These are phyloP conservation scores for Podospora fimiseda DNA, from an alignment of 495 filamentous ascomycete species.

Conservation along the genomic window DNA sequence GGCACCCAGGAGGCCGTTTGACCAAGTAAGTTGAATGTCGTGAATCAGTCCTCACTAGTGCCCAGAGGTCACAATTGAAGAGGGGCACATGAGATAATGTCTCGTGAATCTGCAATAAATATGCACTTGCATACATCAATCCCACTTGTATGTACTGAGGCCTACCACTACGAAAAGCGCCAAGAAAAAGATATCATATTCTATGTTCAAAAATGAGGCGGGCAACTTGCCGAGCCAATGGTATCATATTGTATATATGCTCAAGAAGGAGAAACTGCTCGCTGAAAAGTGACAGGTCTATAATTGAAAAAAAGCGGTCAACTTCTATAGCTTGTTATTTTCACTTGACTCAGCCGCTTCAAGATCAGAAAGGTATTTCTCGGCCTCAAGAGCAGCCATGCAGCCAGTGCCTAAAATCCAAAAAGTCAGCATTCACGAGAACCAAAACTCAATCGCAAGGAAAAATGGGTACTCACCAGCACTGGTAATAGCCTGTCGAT, in stretches of 20 bases:
- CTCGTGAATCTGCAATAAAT: too few relatives aligned
- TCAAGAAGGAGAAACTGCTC: neutral
- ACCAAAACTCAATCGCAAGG: too few relatives aligned
- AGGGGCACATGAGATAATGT: too few relatives aligned
- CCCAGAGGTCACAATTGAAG: too few relatives aligned
- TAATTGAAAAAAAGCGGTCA: conserved; percentile 1
- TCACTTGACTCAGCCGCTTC: conserved; percentile 42
- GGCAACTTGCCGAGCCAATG: neutral
- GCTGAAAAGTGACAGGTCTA: neutral
- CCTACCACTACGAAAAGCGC: neutral
- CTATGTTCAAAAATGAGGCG: neutral
- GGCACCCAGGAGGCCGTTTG: too few relatives aligned
- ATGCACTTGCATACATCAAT: too few relatives aligned
- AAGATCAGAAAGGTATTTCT: conserved; percentile 78
- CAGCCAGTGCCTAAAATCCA: conserved; percentile 70
- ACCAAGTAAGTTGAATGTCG: too few relatives aligned
- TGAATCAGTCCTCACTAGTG: too few relatives aligned
- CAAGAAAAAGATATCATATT: neutral
- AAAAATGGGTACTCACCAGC: too few relatives aligned
- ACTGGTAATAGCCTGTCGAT: conserved; percentile 95
- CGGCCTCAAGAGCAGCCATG: conserved; percentile 88
- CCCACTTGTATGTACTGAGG: too few relatives aligned
- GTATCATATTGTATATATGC: neutral
- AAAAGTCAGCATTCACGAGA: conserved; percentile 32
- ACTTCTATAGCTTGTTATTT: conserved; percentile 7